Evolutionary conservation across 23 red algal species (phyloP), one percentile per base, ranked within the genome.

Genomic region (Pyropia haitanensis): DNA sequence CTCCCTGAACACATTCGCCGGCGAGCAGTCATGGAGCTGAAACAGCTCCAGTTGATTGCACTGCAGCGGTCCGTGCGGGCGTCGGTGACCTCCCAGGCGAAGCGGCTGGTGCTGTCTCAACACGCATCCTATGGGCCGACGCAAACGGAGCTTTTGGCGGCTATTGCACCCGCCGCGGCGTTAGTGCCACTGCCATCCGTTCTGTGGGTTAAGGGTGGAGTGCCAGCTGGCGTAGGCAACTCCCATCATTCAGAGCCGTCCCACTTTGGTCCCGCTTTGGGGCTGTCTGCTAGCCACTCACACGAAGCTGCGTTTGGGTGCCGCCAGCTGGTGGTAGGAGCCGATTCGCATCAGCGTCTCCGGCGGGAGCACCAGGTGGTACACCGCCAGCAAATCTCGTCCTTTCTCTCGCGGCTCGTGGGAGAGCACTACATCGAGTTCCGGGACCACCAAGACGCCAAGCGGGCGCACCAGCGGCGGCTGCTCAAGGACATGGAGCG

Each of bases 401-500:
- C 39, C 22, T 82, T 85, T 44, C 70, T 95, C 17, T 1, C 53
- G 51, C 65, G 64, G 28, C 57, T 73, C 9, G 61, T 88, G 65
- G 58, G 59, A 7, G 61, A 81, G 24, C 68, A 67, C 70, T 68
- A 63, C 52, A 25, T 70, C 20, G 71, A 73, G 28, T 57, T 78
- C 1, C 60, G 62, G 21, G 64, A 20, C 9, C 77, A 63, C 30
- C 32, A 16, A 23, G 26, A 82, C 26, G 19, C 66, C 17, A 69
- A 78, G 18, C 62, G 54, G 5, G 76, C 65, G 14, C 63, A 68
- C 15, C 63, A 81, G 60, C 73, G 78, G 29, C 63, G 73, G 8
- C 48, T 95, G n/a, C 44, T 76, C 18, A 79, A 77, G 32, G 89
- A 83, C 48, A 60, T 95, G 29, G 78, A 95, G 52, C 73, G 75